A percentile compares a stretch with the other conserved stretches of the same genome.
Evolutionary conservation across 164 flowering plant species (phyloP).

Genomic region (Annona squamosa): DNA sequence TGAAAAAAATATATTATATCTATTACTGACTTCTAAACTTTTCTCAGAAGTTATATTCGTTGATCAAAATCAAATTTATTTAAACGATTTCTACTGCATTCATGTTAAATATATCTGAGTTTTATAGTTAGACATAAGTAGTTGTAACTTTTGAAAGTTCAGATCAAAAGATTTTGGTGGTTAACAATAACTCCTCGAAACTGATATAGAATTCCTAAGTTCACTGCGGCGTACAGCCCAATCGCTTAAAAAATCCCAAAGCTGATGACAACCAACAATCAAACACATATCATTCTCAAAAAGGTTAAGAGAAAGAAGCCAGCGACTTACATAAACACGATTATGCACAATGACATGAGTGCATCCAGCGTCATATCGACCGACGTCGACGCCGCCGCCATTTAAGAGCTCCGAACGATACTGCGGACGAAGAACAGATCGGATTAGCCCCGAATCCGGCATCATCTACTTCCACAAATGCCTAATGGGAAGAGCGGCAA

Average conservation of each 20-base stretch:
- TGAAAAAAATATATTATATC: no score
- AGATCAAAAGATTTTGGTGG: no score
- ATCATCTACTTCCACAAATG: not conserved
- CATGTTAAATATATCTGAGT: no score
- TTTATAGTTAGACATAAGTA: no score
- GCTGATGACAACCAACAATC: not conserved
- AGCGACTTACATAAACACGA: slow-evolving; percentile 48
- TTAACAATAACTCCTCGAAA: no score
- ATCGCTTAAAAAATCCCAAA: not conserved
- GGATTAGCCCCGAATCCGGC: not conserved
- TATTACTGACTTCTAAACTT: no score
- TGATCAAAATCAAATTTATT: no score
- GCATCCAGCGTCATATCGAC: slow-evolving; percentile 43
- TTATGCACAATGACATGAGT: slow-evolving; percentile 78
- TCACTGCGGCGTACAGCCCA: no score
- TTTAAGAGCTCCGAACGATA: slow-evolving; percentile 48
- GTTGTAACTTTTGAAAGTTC: no score
- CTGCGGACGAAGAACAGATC: slow-evolving; percentile 18
- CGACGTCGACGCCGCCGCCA: slow-evolving; percentile 66
- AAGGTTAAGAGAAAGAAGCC: not conserved
- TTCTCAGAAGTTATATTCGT: no score
- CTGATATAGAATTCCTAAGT: no score
- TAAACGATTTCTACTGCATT: no score
- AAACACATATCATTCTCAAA: not conserved
- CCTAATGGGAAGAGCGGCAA: not conserved